Conservation (phyloP, 805 yeast species). For the Ogataea trehalophila region DNA sequence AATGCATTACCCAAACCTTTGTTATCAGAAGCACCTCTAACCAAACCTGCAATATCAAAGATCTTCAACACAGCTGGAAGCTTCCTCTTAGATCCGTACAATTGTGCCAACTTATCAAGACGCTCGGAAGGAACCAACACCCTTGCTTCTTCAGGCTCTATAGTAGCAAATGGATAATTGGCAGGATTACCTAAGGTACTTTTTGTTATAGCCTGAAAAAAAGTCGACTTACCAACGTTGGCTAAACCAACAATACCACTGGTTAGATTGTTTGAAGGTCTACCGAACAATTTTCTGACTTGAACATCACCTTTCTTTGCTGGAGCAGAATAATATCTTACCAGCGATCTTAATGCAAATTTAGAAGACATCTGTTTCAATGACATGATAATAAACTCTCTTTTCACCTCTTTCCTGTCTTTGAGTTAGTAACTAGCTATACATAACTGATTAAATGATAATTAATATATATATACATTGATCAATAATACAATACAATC, state of each 20-base stretch:
- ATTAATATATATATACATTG: too few relatives aligned
- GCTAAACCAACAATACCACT: conserved; percentile 59
- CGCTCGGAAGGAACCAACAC: conserved; percentile 48
- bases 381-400: neutral
- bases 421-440: too few relatives aligned
- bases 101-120: conserved; percentile 40
- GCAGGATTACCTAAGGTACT: conserved; percentile 64
- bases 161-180: conserved; percentile 71
- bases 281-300: conserved; percentile 23
- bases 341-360: neutral
- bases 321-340: conserved; percentile 8
- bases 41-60: conserved; percentile 68
- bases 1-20: conserved; percentile 75
- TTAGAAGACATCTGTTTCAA: neutral
- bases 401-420: too few relatives aligned
- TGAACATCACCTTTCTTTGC: conserved; percentile 5
- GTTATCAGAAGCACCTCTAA: conserved; percentile 58
- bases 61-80: conserved; percentile 54
- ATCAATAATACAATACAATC: too few relatives aligned
- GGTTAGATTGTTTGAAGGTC: conserved; percentile 32
- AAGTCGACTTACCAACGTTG: conserved; percentile 59
- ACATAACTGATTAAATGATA: too few relatives aligned
- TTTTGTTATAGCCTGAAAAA: conserved; percentile 55
- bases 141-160: conserved; percentile 65
- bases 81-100: conserved; percentile 46